phyloP scores from a whole-genome alignment of 2,329 filamentous ascomycete genomes.

The Trichoderma guizhouense region DNA sequence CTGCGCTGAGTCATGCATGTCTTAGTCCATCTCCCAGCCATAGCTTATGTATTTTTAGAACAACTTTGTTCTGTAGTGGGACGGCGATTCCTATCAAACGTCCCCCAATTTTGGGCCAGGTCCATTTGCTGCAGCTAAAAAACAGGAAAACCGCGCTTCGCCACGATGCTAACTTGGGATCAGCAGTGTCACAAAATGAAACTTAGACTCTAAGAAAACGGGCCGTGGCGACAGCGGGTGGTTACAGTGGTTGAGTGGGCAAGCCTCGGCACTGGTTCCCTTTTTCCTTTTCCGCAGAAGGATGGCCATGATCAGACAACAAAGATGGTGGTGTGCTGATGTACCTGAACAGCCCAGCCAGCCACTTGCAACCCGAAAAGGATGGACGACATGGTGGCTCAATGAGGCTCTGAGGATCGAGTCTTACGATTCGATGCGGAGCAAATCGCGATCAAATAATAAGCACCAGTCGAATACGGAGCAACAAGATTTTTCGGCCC shows the following conservation, averaged over 20 bases:
- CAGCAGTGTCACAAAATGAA: not conserved
- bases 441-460: slow-evolving; percentile 10
- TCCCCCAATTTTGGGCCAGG: not conserved
- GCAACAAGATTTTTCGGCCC: not conserved
- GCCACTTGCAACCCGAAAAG: not conserved
- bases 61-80: not conserved
- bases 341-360: not conserved
- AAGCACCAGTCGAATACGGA: not conserved
- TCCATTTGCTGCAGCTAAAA: slow-evolving; percentile 6
- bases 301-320: not conserved
- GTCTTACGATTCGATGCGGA: slow-evolving; percentile 15
- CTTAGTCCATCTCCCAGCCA: not conserved
- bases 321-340: not conserved
- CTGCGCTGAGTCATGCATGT: not conserved
- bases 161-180: slow-evolving; percentile 2
- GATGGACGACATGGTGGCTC: not conserved
- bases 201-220: not conserved
- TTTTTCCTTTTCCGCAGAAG: too few relatives aligned
- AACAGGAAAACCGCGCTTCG: not conserved
- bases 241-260: not conserved
- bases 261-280: not conserved
- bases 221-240: not conserved
- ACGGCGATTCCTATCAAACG: not conserved
- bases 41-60: slow-evolving; percentile 10
- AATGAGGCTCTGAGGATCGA: slow-evolving; percentile 7